Evolutionary conservation across 371 early-diverging fungal genomes (phyloP).

Genomic region (Saksenaea oblongispora): DNA sequence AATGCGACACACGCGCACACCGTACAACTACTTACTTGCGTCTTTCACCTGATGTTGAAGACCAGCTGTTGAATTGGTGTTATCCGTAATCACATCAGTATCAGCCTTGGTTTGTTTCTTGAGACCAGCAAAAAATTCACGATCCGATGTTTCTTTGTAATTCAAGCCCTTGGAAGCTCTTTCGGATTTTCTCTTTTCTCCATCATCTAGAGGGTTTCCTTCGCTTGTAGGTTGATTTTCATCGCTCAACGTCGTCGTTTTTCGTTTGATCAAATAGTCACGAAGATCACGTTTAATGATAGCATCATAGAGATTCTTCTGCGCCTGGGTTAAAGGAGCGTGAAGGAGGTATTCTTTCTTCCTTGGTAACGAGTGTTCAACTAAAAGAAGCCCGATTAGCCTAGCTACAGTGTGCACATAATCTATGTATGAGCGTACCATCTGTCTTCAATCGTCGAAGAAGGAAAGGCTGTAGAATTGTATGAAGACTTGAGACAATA

Average conservation of each 20-base stretch:
- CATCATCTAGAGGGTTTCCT: conserved; percentile 22
- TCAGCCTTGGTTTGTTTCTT: conserved; percentile 44
- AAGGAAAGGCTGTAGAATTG: conserved; percentile 92
- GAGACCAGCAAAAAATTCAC: conserved; percentile 41
- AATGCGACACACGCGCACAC: neutral
- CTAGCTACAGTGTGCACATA: neutral
- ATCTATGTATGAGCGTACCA: conserved; percentile 38
- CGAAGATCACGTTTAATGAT: conserved; percentile 72
- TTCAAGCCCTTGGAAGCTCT: conserved; percentile 22
- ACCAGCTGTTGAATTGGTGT: conserved; percentile 6
- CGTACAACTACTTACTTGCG: conserved; percentile 17
- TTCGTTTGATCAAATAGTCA: conserved; percentile 67
- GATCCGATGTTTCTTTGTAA: conserved; percentile 51
- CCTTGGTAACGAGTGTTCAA: conserved; percentile 84
- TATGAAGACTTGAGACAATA: conserved; percentile 83
- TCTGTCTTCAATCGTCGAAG: conserved; percentile 96
- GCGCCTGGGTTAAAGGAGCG: conserved; percentile 79
- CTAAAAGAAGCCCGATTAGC: conserved; percentile 33
- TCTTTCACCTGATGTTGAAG: conserved; percentile 17
- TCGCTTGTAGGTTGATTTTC: conserved; percentile 33
- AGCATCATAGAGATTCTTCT: conserved; percentile 86
- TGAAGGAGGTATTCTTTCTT: conserved; percentile 90
- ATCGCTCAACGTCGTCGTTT: conserved; percentile 18
- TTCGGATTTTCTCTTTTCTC: conserved; percentile 10
- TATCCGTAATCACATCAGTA: conserved; percentile 10